These are phyloP conservation scores for Boletus sp. DNA, from an alignment of 768 basidiomycete genomes.

Conservation along the genomic window DNA sequence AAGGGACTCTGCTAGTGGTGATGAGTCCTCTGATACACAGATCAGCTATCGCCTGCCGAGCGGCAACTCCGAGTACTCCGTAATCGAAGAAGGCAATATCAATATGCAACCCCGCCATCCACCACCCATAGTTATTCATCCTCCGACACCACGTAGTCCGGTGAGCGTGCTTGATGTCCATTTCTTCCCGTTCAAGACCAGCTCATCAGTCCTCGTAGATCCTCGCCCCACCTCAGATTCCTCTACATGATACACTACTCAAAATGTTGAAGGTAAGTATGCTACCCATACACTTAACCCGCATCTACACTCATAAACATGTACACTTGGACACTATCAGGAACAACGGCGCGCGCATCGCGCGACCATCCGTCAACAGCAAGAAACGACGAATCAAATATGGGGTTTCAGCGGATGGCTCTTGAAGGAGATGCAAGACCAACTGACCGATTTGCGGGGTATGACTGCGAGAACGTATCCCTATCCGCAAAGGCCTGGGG, in stretches of 20 bases:
- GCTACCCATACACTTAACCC: neutral
- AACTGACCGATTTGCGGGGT: neutral
- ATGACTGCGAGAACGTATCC: neutral
- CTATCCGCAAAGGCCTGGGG: neutral
- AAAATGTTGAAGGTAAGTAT: conserved; percentile 6
- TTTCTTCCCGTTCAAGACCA: neutral
- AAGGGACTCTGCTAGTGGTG: neutral
- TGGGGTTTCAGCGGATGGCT: conserved; percentile 4
- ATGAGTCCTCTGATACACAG: no score
- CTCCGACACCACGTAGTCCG: neutral
- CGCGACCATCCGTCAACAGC: conserved; percentile 4
- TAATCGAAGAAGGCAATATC: no score
- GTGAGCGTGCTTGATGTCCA: neutral
- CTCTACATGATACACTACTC: neutral
- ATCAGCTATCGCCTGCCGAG: no score
- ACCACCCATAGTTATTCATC: no score
- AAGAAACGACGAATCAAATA: conserved; percentile 2
- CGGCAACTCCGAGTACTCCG: no score
- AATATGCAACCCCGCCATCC: no score
- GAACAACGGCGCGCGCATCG: conserved; percentile 5
- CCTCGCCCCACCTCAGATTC: neutral
- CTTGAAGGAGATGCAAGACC: conserved; percentile 9
- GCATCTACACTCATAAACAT: no score
- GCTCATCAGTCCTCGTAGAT: neutral
- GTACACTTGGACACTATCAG: neutral